phyloP scores from a whole-genome alignment of 805 yeast genomes.

The Isabelozyma heimii region DNA sequence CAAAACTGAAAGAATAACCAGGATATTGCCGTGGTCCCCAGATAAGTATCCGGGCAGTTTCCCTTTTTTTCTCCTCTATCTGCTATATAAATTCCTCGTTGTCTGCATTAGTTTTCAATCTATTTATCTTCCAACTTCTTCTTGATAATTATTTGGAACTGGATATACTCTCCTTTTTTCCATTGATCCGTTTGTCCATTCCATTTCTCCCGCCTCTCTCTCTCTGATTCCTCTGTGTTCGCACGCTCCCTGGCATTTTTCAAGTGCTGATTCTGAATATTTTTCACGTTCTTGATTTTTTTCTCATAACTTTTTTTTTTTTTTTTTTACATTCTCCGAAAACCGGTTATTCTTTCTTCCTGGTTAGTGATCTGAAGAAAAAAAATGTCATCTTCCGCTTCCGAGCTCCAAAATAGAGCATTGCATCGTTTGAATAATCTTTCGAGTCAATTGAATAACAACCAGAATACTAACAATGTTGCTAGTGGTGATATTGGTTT shows the following conservation, averaged over 20 bases:
- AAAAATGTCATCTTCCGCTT: background rate
- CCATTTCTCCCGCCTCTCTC: background rate
- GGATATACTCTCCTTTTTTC: background rate
- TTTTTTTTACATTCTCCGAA: background rate
- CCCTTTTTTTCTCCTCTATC: background rate
- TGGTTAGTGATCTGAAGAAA: background rate
- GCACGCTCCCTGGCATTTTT: background rate
- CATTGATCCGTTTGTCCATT: background rate
- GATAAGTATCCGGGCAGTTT: background rate
- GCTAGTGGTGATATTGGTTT: constrained; percentile 92
- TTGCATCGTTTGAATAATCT: background rate
- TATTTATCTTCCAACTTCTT: background rate
- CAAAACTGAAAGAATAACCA: too few species aligned
- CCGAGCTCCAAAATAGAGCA: background rate
- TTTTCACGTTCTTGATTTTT: background rate
- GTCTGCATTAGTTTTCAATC: background rate
- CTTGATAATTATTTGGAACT: too few species aligned
- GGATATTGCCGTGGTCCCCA: background rate
- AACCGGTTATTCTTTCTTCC: background rate
- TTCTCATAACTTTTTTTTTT: background rate
- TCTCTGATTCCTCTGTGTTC: background rate
- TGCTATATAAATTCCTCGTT: too few species aligned
- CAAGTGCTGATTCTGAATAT: background rate
- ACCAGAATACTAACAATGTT: constrained; percentile 18
- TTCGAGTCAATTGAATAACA: background rate